A percentile compares a stretch with the other conserved stretches of the same genome.
Evolutionary conservation across 1,284 basidiomycete genomes (phyloP).

Genomic region (Wallemia mellicola): DNA sequence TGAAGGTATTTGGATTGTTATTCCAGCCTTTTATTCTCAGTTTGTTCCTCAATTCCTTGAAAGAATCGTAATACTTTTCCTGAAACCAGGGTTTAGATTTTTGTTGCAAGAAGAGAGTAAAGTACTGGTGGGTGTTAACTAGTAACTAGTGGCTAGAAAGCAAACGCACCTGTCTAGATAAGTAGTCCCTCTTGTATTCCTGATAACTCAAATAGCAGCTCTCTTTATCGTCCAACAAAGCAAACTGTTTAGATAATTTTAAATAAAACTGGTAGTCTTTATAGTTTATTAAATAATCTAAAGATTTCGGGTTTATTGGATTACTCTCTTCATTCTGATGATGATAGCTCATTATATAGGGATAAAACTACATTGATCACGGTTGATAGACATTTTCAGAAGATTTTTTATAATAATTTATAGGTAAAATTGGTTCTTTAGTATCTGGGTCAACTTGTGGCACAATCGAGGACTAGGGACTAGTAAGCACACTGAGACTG

Average conservation of each 20-base stretch:
- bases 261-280: not conserved
- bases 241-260: not conserved
- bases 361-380: too few relatives aligned
- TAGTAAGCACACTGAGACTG: not conserved
- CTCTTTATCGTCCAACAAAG: not conserved
- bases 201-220: not conserved
- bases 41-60: not conserved
- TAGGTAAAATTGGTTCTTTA: not conserved
- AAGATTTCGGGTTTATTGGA: not conserved
- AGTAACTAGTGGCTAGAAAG: not conserved
- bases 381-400: not conserved
- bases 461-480: not conserved
- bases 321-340: too few relatives aligned
- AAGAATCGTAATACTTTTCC: not conserved
- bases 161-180: not conserved
- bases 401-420: not conserved
- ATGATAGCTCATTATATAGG: too few relatives aligned
- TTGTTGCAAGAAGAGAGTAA: not conserved
- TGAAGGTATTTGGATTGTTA: not conserved
- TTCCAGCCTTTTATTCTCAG: not conserved
- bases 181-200: not conserved
- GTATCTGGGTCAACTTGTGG: not conserved
- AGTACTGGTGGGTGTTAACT: not conserved
- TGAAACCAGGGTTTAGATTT: not conserved
- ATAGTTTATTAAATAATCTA: not conserved